Evolutionary conservation across 2,329 filamentous ascomycete species (phyloP).

Genomic region (Calonectria hawksworthii): DNA sequence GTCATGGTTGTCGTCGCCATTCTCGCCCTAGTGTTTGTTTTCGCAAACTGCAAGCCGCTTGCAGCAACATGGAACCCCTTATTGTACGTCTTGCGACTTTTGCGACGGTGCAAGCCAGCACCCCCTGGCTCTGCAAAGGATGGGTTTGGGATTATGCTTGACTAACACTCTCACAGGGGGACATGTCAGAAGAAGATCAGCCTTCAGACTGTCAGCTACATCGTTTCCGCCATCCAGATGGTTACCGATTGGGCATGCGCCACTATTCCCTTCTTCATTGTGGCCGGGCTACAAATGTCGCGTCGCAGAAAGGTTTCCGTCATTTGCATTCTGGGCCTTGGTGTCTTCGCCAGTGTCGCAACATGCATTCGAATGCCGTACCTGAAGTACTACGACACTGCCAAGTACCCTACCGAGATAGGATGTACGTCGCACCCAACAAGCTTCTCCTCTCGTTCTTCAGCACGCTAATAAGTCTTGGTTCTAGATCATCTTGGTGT

Average conservation of each 20-base stretch:
- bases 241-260: slow-evolving; percentile 22
- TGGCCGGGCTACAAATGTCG: slow-evolving; percentile 13
- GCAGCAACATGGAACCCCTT: neutral
- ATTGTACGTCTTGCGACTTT: neutral
- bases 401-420: slow-evolving; percentile 7
- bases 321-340: slow-evolving; percentile 15
- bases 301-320: slow-evolving; percentile 6
- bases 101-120: neutral
- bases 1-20: neutral
- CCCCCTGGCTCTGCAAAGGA: neutral
- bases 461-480: neutral
- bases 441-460: neutral
- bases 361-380: slow-evolving; percentile 18
- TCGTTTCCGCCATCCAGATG: slow-evolving; percentile 16
- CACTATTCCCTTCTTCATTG: slow-evolving; percentile 16
- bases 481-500: neutral
- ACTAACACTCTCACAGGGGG: neutral
- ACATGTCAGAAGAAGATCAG: slow-evolving; percentile 3
- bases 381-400: slow-evolving; percentile 13
- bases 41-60: neutral
- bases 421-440: neutral
- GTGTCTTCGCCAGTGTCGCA: slow-evolving; percentile 11
- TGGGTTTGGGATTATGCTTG: neutral
- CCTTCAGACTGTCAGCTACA: slow-evolving; percentile 8
- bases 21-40: neutral